Evolutionary conservation across 2,329 filamentous ascomycete genomes (phyloP), one percentile per base, ranked within the genome.

Genomic region (Kalmusia sp.): DNA sequence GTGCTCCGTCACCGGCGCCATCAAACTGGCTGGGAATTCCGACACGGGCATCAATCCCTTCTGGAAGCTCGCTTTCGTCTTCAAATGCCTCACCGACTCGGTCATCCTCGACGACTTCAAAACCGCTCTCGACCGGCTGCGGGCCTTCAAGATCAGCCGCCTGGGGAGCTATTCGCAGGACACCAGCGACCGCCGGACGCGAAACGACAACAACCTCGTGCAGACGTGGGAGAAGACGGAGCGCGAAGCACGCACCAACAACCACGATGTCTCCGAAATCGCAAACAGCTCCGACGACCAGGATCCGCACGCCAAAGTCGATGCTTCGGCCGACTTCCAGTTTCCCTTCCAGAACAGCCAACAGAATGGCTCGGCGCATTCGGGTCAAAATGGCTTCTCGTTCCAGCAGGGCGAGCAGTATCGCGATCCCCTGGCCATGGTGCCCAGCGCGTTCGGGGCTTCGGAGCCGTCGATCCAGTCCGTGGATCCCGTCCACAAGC

Each of bases 71-170:
- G 80, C 82, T 0, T 84, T 87, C 39, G 81, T 87, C 19, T 87
- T 87, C 78, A 88, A 88, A 71, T 88, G 86, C 55, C 78, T 88
- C 40, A 87, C 85, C 17, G 86, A 89, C 64, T 85, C 82, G 0
- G 84, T 89, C 46, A 81, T 89, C 46, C 80, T 89, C 9, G 86
- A 89, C 63, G 86, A 89, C 62, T 89, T 89, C 79, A 88, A 88
- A 64, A 87, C 85, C 3, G 79, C 79, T 0, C 67, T 82, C 21
- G 79, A 81, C 53, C 72, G 77, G 4, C 61, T 82, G 37, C 72
- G 77, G 53, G 69, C 75, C n/a, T 75, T 79, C 63, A 77, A 76
- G 43, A 70, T 81, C 35, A 72, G 73, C 19, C 70, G 73, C 11
- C 41, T 76, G 17, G 72, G 70, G 17, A 74, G 71, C 51, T 74